These are phyloP conservation scores for Aspergillus viridinutans DNA, from an alignment of 2,329 filamentous ascomycete genomes.

Conservation along the genomic window DNA sequence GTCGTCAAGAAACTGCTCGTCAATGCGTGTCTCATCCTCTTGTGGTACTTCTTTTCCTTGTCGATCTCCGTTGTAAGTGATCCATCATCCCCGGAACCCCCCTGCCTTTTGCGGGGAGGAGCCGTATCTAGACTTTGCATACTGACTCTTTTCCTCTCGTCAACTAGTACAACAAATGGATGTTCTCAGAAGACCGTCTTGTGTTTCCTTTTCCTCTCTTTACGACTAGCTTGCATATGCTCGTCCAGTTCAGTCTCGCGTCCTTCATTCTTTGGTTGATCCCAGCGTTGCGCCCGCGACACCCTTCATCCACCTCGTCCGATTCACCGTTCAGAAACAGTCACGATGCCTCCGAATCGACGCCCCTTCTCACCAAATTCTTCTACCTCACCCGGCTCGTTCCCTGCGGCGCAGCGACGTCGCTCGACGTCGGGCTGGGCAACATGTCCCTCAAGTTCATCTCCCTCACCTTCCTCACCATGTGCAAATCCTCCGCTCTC, in stretches of 20 bases:
- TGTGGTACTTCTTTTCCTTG: slow-evolving; percentile 92
- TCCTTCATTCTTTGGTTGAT: slow-evolving; percentile 74
- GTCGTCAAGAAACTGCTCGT: slow-evolving; percentile 65
- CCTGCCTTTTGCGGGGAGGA: neutral
- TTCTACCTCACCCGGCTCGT: slow-evolving; percentile 92
- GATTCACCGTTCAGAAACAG: slow-evolving; percentile 41
- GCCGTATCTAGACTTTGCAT: neutral
- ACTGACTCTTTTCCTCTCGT: neutral
- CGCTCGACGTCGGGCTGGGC: slow-evolving; percentile 90
- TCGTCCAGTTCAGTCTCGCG: slow-evolving; percentile 83
- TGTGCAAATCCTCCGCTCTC: slow-evolving; percentile 97
- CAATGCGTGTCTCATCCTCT: slow-evolving; percentile 74
- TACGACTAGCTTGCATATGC: slow-evolving; percentile 91
- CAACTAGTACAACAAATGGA: slow-evolving; percentile 95
- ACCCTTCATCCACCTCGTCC: slow-evolving; percentile 15
- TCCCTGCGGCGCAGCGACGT: slow-evolving; percentile 87
- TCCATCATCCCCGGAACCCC: neutral
- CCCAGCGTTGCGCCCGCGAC: slow-evolving; percentile 71
- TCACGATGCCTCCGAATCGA: slow-evolving; percentile 40
- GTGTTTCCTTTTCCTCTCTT: slow-evolving; percentile 95
- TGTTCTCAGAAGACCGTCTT: slow-evolving; percentile 82
- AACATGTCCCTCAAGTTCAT: slow-evolving; percentile 97
- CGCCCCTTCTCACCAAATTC: slow-evolving; percentile 72
- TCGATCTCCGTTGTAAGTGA: slow-evolving; percentile 79
- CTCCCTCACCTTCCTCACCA: slow-evolving; percentile 94